Percentiles rank a stretch among this genome's conserved stretches.
phyloP scores from a whole-genome alignment of 306 rosid genomes.

The Oxytropis ochrocephala region DNA sequence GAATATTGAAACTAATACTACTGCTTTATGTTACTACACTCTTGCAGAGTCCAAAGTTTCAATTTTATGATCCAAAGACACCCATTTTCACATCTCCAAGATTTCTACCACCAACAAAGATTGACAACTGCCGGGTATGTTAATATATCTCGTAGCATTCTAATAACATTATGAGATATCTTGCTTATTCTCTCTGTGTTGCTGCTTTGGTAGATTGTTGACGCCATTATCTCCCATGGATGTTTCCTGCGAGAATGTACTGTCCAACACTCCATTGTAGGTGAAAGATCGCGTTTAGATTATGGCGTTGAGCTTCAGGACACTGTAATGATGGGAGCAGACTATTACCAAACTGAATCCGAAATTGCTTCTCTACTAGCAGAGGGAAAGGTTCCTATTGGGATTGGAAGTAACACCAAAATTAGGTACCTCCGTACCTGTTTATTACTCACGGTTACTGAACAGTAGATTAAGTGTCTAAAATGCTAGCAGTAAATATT shows the following conservation, averaged over 20 bases:
- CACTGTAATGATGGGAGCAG: slow-evolving; percentile 98
- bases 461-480: not conserved
- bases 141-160: not conserved
- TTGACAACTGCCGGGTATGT: slow-evolving; percentile 69
- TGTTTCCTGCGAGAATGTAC: slow-evolving; percentile 81
- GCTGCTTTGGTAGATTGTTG: slow-evolving; percentile 53
- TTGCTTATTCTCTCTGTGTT: slow-evolving; percentile 30
- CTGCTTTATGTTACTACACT: slow-evolving; percentile 4
- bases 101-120: slow-evolving; percentile 89
- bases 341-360: slow-evolving; percentile 82
- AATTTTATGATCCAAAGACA: slow-evolving; percentile 81
- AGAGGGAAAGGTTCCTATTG: slow-evolving; percentile 79
- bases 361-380: slow-evolving; percentile 84
- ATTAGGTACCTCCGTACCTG: too few species aligned
- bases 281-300: slow-evolving; percentile 85
- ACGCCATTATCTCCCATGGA: slow-evolving; percentile 94
- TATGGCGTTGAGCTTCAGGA: slow-evolving; percentile 77
- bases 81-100: slow-evolving; percentile 91
- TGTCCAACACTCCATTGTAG: slow-evolving; percentile 70
- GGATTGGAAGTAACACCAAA: slow-evolving; percentile 86
- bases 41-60: slow-evolving; percentile 61
- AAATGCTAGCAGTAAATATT: not conserved
- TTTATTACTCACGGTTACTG: not conserved
- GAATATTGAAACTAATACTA: slow-evolving; percentile 17
- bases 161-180: not conserved